Percentiles rank a stretch among this genome's conserved stretches.
Conservation (phyloP, 2,329 filamentous ascomycete species). For the Botrytis sinoallii region DNA sequence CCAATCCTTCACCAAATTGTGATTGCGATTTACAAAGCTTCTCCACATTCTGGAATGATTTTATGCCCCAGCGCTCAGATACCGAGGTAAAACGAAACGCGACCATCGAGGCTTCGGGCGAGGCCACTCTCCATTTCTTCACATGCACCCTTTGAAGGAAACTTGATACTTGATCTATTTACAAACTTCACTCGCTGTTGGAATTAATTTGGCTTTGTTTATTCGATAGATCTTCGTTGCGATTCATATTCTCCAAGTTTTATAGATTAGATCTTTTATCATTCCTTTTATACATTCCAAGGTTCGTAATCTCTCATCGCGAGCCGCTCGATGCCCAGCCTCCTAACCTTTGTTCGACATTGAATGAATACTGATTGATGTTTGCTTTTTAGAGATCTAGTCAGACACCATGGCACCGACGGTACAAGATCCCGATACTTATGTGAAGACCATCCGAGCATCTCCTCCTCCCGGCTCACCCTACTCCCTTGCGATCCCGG, state of each 20-base stretch:
- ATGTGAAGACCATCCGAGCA: conserved; percentile 26
- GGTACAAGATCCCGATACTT: conserved; percentile 30
- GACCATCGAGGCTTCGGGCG: conserved; percentile 13
- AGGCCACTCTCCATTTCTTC: conserved; percentile 10
- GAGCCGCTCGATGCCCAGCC: background rate
- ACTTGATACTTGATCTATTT: background rate
- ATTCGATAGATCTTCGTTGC: background rate
- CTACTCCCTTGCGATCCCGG: conserved; percentile 74
- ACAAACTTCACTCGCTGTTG: background rate
- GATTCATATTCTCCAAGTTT: background rate
- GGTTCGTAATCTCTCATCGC: background rate
- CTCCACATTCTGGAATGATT: conserved; percentile 2
- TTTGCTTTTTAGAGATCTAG: background rate
- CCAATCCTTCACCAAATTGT: background rate
- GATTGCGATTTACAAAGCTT: conserved; percentile 6
- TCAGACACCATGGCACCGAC: conserved; percentile 29
- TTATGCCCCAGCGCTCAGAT: background rate
- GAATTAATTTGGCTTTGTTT: background rate
- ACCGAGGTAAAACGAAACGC: conserved; percentile 18
- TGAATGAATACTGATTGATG: background rate
- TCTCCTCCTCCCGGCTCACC: conserved; percentile 45
- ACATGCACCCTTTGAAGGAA: background rate
- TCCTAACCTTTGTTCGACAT: background rate
- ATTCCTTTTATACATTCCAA: background rate
- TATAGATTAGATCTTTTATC: background rate